These are phyloP conservation scores for Myxozyma neglecta DNA, from an alignment of 805 yeast species.

Conservation along the genomic window DNA sequence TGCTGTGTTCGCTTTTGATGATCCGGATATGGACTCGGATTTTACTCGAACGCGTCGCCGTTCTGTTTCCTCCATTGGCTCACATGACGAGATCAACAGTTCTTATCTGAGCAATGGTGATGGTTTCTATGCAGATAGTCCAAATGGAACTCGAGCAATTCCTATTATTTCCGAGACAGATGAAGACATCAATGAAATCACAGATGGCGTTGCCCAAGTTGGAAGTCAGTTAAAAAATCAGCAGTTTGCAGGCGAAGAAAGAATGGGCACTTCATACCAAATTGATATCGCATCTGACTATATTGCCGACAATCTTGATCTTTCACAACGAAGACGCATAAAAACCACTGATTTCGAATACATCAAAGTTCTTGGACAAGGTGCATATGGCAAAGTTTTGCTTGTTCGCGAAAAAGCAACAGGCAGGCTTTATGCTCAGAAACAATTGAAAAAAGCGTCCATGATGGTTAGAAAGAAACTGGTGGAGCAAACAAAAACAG, in stretches of 20 bases:
- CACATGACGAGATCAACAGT: constrained; percentile 19
- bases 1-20: constrained; percentile 37
- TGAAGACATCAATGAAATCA: constrained; percentile 1
- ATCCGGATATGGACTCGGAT: constrained; percentile 28
- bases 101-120: constrained; percentile 1
- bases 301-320: constrained; percentile 33
- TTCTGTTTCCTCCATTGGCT: constrained; percentile 25
- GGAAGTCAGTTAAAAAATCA: constrained; percentile 18
- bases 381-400: constrained; percentile 85
- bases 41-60: constrained; percentile 9
- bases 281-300: constrained; percentile 50
- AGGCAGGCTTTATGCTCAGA: constrained; percentile 76
- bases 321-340: neutral
- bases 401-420: constrained; percentile 66
- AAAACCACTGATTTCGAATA: constrained; percentile 60
- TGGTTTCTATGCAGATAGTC: neutral
- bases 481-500: constrained; percentile 77
- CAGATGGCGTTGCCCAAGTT: constrained; percentile 1
- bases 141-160: neutral
- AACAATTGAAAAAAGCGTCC: constrained; percentile 79
- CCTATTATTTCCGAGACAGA: constrained; percentile 13
- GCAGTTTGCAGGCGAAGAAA: constrained; percentile 15
- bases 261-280: constrained; percentile 53
- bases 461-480: constrained; percentile 60
- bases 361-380: constrained; percentile 76